phyloP scores from a whole-genome alignment of 495 filamentous ascomycete genomes.

The Aspergillus biplanus region DNA sequence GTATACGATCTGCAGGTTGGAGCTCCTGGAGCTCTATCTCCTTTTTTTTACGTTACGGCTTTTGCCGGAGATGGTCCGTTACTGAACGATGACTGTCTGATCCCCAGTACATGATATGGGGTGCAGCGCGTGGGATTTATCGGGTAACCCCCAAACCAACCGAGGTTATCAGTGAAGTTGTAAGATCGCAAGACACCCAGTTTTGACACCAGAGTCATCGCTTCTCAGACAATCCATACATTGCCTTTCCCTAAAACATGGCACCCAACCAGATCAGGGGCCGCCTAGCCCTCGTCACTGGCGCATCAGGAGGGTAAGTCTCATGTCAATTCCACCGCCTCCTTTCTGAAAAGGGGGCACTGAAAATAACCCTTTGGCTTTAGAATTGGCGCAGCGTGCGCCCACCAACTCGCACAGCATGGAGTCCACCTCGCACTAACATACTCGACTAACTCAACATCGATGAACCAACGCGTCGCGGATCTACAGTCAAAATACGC shows the following conservation, averaged over 20 bases:
- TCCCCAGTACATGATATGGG: not conserved
- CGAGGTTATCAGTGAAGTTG: not conserved
- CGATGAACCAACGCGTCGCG: slow-evolving; percentile 48
- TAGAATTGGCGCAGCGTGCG: slow-evolving; percentile 66
- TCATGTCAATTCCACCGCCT: not conserved
- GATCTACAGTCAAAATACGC: slow-evolving; percentile 41
- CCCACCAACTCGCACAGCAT: slow-evolving; percentile 55
- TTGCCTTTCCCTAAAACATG: slow-evolving; percentile 20
- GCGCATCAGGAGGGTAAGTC: slow-evolving; percentile 66
- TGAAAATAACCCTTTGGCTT: not conserved
- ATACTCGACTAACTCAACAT: slow-evolving; percentile 55
- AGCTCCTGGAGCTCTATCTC: not conserved
- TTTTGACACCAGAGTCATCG: not conserved
- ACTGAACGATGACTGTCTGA: not conserved
- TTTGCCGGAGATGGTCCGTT: not conserved
- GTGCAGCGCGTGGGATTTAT: not conserved
- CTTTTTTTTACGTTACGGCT: not conserved
- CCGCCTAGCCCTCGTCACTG: slow-evolving; percentile 65
- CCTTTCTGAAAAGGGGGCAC: not conserved
- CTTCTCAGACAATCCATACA: not conserved
- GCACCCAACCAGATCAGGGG: slow-evolving; percentile 57
- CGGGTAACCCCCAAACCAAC: not conserved
- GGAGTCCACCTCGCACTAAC: slow-evolving; percentile 64
- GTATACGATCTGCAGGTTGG: not conserved
- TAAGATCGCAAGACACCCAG: not conserved